Percentiles rank a stretch among this genome's conserved stretches.
Conservation (phyloP, 441 rosid species). For the Populus trichocarpa region DNA sequence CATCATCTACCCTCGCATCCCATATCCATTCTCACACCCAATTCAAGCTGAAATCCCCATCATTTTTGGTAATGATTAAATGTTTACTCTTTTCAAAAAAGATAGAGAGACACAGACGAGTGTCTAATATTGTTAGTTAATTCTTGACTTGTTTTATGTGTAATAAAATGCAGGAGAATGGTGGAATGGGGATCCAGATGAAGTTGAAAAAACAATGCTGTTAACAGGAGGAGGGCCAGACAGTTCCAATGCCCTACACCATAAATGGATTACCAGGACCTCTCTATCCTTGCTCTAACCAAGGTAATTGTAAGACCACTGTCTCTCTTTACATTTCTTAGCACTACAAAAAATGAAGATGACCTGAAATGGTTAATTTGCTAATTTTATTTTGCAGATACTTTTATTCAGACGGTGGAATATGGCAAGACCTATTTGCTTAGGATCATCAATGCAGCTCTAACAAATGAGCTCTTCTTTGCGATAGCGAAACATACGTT, state of each 20-base stretch:
- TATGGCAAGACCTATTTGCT: conserved; percentile 53
- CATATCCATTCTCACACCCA: conserved; percentile 46
- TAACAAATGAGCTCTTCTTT: conserved; percentile 53
- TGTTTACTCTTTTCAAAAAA: background rate
- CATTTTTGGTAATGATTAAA: conserved; percentile 40
- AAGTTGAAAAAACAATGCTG: conserved; percentile 44
- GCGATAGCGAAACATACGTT: conserved; percentile 47
- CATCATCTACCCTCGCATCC: conserved; percentile 51
- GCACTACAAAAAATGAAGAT: background rate
- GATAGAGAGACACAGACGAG: background rate
- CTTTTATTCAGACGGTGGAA: conserved; percentile 41
- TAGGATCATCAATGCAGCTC: conserved; percentile 54
- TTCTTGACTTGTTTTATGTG: background rate
- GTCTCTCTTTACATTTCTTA: background rate
- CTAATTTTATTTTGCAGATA: conserved; percentile 28
- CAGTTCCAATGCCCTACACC: conserved; percentile 52
- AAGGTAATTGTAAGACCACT: conserved; percentile 34
- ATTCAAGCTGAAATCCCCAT: conserved; percentile 54
- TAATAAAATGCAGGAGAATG: conserved; percentile 42
- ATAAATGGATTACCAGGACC: conserved; percentile 70
- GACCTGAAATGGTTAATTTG: background rate
- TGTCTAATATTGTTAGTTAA: background rate
- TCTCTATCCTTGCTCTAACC: conserved; percentile 52
- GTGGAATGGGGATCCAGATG: conserved; percentile 60
- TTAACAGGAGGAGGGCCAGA: conserved; percentile 41